Base-by-base conservation (phyloP, 2,329 filamentous ascomycete genomes). In the Fusarium odoratissimum region DNA sequence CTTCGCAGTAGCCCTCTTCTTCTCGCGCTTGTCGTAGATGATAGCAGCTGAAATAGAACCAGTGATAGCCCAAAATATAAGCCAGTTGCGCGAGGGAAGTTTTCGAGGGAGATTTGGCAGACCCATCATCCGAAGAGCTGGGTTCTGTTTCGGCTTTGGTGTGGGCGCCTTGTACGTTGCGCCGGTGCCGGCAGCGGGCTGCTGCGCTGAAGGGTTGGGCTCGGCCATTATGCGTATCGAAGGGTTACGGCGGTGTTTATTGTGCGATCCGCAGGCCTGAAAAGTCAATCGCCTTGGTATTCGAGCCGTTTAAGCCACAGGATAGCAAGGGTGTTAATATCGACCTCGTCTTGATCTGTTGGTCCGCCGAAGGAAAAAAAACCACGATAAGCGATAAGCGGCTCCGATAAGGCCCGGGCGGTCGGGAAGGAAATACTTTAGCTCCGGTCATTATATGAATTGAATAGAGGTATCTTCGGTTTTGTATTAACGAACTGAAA, bases 71-170 rank as follows among this genome's bases (percentile, higher is more conserved):
- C 95, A 91, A 85, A 99, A 99, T 78, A 99, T 98, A 84, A 96
- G 90, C 96, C 96, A 99, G 82, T 98, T 98, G 69, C 96, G 93
- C 23, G 95, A 98, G 12, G 96, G 96, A 23, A 99, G 90, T 82
- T 91, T 94, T 76, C 91, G 88, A 67, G 93, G 92, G 69, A 98
- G 89, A 75, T 92, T 93, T 56, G 95, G 95, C 65, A 99, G 86
- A 64, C 95, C 95, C 84, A 96, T 90, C 88, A 93, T 93, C 72
- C 89, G 90, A 77, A 94, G 89, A 60, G 91, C 92, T 46, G 91
- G 92, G 83, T 95, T 95, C 55, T 88, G 77, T 56, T 77, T 86
- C 82, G 51, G 84, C 77, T 70, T 83, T 80, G 74, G 88, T 85
- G 80, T 83, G 78, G 68, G 76, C 60, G 56, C 77, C 70, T 78